A percentile compares a stretch with the other conserved stretches of the same genome.
Conservation (phyloP, 768 basidiomycete genomes). For the Amanita pseudoporphyria region DNA sequence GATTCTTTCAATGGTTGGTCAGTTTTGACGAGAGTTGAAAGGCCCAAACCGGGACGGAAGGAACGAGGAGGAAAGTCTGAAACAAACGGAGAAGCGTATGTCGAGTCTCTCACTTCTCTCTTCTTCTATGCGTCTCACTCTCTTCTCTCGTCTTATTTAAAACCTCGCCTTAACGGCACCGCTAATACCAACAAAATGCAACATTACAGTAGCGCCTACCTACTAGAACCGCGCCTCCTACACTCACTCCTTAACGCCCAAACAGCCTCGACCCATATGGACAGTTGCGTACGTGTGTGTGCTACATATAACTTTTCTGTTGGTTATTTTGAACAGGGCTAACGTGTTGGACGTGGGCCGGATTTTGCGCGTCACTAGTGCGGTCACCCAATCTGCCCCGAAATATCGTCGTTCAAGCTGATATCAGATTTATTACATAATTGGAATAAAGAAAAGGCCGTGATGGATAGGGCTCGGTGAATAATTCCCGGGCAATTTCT, state of each 20-base stretch:
- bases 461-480: slow-evolving; percentile 75
- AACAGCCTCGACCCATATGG: slow-evolving; percentile 65
- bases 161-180: too few species aligned
- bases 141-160: too few species aligned
- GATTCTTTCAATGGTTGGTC: too few species aligned
- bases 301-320: too few species aligned
- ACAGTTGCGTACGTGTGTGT: too few species aligned
- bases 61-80: slow-evolving; percentile 43
- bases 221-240: slow-evolving; percentile 81
- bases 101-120: too few species aligned
- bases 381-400: slow-evolving; percentile 56
- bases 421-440: slow-evolving; percentile 47
- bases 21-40: too few species aligned
- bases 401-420: slow-evolving; percentile 56
- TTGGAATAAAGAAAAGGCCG: slow-evolving; percentile 53
- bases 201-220: slow-evolving; percentile 70
- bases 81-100: slow-evolving; percentile 29
- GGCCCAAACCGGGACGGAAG: slow-evolving; percentile 72
- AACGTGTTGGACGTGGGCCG: too few species aligned
- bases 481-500: slow-evolving; percentile 81
- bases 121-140: too few species aligned
- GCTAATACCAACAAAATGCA: too few species aligned
- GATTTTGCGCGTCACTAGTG: too few species aligned
- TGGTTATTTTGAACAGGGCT: too few species aligned
- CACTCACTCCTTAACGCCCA: slow-evolving; percentile 81